Evolutionary conservation across 352 stramenopile genomes (phyloP).

Genomic region (Phytophthora podocarpi): DNA sequence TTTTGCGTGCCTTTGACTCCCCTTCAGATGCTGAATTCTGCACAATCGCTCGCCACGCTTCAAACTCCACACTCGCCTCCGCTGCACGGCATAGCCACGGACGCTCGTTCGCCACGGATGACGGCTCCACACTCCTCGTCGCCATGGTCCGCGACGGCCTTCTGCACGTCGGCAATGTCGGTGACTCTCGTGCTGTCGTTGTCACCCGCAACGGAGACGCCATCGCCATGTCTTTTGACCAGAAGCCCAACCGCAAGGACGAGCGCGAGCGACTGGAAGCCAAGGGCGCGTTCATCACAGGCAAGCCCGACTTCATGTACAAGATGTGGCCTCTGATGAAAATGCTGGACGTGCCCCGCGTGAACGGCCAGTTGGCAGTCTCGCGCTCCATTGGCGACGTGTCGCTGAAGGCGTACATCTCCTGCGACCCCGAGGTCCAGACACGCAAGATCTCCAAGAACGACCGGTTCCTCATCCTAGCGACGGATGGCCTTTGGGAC

Average conservation of each 20-base stretch:
- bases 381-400: constrained; percentile 85
- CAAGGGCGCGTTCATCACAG: constrained; percentile 70
- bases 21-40: constrained; percentile 69
- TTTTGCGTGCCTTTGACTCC: not conserved
- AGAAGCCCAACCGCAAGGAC: constrained; percentile 82
- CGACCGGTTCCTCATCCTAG: constrained; percentile 82
- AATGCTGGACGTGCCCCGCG: constrained; percentile 78
- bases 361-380: constrained; percentile 83
- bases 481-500: constrained; percentile 85
- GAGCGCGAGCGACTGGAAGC: constrained; percentile 75
- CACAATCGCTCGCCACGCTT: constrained; percentile 50
- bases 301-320: constrained; percentile 67
- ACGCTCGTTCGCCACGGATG: constrained; percentile 67
- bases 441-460: constrained; percentile 57
- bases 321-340: constrained; percentile 78
- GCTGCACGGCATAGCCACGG: constrained; percentile 24
- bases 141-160: constrained; percentile 73
- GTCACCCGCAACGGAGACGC: constrained; percentile 57
- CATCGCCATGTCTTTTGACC: constrained; percentile 73
- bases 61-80: constrained; percentile 36
- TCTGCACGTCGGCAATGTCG: constrained; percentile 82
- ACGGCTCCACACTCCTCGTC: constrained; percentile 80
- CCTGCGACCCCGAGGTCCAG: constrained; percentile 78
- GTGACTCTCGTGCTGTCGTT: constrained; percentile 81
- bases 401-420: constrained; percentile 77